Evolutionary conservation across 495 filamentous ascomycete species (phyloP).

Genomic region (Talaromyces proteolyticus): DNA sequence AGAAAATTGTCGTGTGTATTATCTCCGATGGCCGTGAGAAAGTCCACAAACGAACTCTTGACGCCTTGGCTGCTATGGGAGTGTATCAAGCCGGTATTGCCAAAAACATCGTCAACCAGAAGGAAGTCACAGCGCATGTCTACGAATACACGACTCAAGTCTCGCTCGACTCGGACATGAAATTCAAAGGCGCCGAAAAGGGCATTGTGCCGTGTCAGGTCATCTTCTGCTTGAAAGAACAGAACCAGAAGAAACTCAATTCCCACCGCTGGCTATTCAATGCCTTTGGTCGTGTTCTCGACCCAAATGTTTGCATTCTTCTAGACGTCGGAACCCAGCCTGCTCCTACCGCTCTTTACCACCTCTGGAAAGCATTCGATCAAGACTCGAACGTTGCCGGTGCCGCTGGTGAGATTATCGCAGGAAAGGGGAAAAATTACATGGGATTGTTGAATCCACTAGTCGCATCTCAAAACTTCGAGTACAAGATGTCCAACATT

Average conservation of each 20-base stretch:
- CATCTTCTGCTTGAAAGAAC: constrained; percentile 97
- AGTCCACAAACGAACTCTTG: constrained; percentile 87
- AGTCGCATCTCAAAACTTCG: constrained; percentile 96
- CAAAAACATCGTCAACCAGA: constrained; percentile 94
- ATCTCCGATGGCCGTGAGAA: constrained; percentile 92
- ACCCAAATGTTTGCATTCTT: constrained; percentile 93
- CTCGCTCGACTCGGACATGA: constrained; percentile 86
- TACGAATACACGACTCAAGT: constrained; percentile 99
- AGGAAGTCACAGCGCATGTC: constrained; percentile 80
- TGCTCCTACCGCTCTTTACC: constrained; percentile 81
- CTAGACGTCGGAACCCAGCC: constrained; percentile 95
- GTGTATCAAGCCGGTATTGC: constrained; percentile 99
- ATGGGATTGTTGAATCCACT: constrained; percentile 86
- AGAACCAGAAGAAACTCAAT: constrained; percentile 97
- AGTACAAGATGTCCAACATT: constrained; percentile 99
- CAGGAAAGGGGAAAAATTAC: constrained; percentile 82
- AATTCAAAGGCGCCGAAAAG: constrained; percentile 99
- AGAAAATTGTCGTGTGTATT: constrained; percentile 98
- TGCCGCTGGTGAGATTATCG: constrained; percentile 95
- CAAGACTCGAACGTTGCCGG: constrained; percentile 94
- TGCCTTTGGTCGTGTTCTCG: constrained; percentile 87
- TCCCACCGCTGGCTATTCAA: constrained; percentile 99
- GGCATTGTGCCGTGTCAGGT: constrained; percentile 98
- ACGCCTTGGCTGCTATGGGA: constrained; percentile 94
- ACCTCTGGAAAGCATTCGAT: constrained; percentile 98